Conservation (phyloP, 2,329 filamentous ascomycete genomes). For the Clonostachys sp. region DNA sequence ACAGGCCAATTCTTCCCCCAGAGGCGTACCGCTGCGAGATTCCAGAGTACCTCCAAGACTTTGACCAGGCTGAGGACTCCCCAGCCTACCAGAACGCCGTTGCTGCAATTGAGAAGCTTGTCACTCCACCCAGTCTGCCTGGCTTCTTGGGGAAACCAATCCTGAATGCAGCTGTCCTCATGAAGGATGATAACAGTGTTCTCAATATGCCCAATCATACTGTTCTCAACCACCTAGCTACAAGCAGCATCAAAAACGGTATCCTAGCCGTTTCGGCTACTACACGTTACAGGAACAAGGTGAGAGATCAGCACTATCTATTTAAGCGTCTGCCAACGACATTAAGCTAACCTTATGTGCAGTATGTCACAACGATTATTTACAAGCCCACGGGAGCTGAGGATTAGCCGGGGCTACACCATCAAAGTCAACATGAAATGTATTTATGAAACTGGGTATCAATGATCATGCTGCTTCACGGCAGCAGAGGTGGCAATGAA, state of each 20-base stretch:
- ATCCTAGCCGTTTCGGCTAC: conserved; percentile 93
- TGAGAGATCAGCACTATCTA: conserved; percentile 24
- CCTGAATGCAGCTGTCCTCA: conserved; percentile 81
- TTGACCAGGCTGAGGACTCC: conserved; percentile 80
- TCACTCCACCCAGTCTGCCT: conserved; percentile 78
- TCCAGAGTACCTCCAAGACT: conserved; percentile 80
- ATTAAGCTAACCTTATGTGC: neutral
- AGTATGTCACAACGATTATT: conserved; percentile 98
- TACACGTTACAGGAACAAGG: conserved; percentile 96
- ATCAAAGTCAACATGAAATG: neutral
- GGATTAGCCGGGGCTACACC: conserved; percentile 19
- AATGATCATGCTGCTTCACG: no score
- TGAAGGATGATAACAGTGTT: conserved; percentile 98
- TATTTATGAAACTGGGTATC: no score
- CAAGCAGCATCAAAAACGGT: conserved; percentile 96
- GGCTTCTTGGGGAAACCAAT: conserved; percentile 94
- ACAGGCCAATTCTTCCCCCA: conserved; percentile 49
- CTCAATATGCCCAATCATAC: conserved; percentile 97
- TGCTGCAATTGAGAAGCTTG: conserved; percentile 71
- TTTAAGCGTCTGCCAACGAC: neutral
- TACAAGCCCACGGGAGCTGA: conserved; percentile 81
- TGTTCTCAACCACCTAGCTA: conserved; percentile 91
- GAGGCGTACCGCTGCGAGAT: conserved; percentile 68
- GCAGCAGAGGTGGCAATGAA: no score
- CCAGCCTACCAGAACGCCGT: conserved; percentile 70